phyloP scores from a whole-genome alignment of 176 grass and related monocot species.

The Bolboschoenus planiculmis region DNA sequence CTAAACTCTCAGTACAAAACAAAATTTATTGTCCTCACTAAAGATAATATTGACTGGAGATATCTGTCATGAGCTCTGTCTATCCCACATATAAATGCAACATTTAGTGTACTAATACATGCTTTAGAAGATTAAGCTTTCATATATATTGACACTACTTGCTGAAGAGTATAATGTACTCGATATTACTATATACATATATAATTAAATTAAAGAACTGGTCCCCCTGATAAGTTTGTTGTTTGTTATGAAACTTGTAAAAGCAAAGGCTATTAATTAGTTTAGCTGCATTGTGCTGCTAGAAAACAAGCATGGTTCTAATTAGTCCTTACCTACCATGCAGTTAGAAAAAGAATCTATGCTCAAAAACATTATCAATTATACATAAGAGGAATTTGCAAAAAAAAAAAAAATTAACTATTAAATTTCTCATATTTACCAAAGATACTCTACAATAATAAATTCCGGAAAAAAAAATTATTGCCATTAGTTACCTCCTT shows the following conservation, averaged over 20 bases:
- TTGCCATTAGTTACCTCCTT: background rate
- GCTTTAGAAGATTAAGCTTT: background rate
- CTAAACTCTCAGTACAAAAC: background rate
- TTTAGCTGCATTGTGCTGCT: background rate
- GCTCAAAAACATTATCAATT: background rate
- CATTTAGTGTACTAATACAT: background rate
- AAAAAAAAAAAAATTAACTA: too few relatives aligned
- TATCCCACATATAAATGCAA: background rate
- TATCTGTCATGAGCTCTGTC: background rate
- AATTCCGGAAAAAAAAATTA: background rate
- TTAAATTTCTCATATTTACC: background rate
- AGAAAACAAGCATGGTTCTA: background rate
- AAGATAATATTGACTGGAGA: background rate
- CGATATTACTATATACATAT: background rate
- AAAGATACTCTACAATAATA: background rate
- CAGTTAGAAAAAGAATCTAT: background rate
- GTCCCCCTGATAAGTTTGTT: background rate
- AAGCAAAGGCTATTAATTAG: background rate
- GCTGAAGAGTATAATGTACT: background rate
- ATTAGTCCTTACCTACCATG: background rate
- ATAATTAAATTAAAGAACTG: background rate
- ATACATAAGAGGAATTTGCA: background rate
- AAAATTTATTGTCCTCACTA: slow-evolving; percentile 2
- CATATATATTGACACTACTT: background rate
- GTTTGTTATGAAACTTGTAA: slow-evolving; percentile 10